Evolutionary conservation across 176 grass and related monocot genomes (phyloP).

Genomic region (Alopecurus myosuroides): DNA sequence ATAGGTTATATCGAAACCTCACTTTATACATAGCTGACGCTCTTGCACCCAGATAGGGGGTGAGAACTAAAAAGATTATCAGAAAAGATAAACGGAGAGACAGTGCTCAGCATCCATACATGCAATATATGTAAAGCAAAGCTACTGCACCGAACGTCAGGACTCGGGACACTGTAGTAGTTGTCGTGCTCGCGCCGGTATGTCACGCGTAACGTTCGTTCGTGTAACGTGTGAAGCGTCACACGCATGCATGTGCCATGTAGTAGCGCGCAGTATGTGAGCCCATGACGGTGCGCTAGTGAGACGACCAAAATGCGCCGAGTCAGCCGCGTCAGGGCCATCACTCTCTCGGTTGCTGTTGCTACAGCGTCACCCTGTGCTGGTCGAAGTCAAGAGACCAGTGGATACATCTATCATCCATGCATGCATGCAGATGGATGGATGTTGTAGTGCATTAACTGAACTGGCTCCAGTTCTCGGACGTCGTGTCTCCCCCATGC

Average conservation of each 20-base stretch:
- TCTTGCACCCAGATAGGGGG: too few relatives aligned
- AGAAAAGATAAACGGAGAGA: too few relatives aligned
- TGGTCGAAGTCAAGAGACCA: background rate
- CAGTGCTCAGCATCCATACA: too few relatives aligned
- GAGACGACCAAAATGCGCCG: background rate
- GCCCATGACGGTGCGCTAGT: background rate
- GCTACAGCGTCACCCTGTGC: background rate
- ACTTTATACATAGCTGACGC: too few relatives aligned
- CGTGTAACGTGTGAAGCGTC: background rate
- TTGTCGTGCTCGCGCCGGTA: background rate
- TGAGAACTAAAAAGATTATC: too few relatives aligned
- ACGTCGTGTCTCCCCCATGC: background rate
- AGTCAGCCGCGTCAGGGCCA: background rate
- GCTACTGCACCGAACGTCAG: too few relatives aligned
- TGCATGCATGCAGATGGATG: background rate
- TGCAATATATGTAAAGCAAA: too few relatives aligned
- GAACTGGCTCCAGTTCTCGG: constrained; percentile 21
- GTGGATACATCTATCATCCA: background rate
- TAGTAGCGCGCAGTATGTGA: background rate
- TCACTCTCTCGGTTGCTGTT: background rate
- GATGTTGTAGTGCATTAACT: constrained; percentile 6
- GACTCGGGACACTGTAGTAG: background rate
- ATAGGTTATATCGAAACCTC: too few relatives aligned
- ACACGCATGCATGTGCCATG: background rate
- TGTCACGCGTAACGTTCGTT: background rate